Evolutionary conservation across 768 basidiomycete species (phyloP).

Genomic region (Boletus rufocinnamomeus): DNA sequence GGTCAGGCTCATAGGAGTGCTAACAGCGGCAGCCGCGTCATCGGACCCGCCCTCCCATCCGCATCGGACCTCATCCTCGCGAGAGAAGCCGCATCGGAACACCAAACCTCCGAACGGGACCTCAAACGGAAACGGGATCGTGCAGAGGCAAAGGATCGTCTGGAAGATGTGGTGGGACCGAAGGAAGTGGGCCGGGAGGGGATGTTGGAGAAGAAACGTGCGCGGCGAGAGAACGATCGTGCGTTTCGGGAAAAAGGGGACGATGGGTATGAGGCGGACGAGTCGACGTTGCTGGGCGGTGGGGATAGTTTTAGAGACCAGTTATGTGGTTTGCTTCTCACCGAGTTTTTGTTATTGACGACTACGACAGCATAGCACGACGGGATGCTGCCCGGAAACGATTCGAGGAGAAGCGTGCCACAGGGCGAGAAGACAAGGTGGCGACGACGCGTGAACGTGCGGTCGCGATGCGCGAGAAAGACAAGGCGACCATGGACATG

Average conservation of each 20-base stretch:
- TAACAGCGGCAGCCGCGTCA: slow-evolving; percentile 43
- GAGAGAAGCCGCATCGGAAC: neutral
- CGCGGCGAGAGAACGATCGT: slow-evolving; percentile 67
- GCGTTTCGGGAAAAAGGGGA: slow-evolving; percentile 73
- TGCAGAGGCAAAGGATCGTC: slow-evolving; percentile 60
- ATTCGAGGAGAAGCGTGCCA: slow-evolving; percentile 52
- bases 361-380: slow-evolving; percentile 61
- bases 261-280: slow-evolving; percentile 76
- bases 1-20: neutral
- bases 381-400: slow-evolving; percentile 72
- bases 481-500: slow-evolving; percentile 95
- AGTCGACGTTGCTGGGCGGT: slow-evolving; percentile 78
- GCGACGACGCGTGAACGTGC: slow-evolving; percentile 61
- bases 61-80: neutral
- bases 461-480: slow-evolving; percentile 68
- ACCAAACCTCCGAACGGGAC: slow-evolving; percentile 34
- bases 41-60: slow-evolving; percentile 66
- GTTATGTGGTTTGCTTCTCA: slow-evolving; percentile 43
- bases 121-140: slow-evolving; percentile 69
- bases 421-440: slow-evolving; percentile 48
- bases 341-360: slow-evolving; percentile 8
- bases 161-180: slow-evolving; percentile 83
- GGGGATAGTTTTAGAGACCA: slow-evolving; percentile 79
- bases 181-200: slow-evolving; percentile 80
- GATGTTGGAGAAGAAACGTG: slow-evolving; percentile 82